phyloP scores from a whole-genome alignment of 192 early-diverging fungal genomes.

The Spizellomyces punctatus region DNA sequence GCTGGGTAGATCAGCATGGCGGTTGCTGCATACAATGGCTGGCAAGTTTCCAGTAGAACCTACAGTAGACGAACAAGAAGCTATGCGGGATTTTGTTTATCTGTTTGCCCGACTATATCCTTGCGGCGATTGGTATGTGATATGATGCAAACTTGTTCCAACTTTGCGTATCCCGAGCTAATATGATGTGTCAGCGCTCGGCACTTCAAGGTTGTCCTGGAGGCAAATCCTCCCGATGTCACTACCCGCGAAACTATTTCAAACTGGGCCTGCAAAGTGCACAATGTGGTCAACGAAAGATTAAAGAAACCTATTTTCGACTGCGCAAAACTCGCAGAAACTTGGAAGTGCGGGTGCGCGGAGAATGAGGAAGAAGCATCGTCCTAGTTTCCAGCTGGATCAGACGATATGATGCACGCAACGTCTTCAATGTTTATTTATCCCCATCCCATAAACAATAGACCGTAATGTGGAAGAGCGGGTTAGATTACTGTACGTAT shows the following conservation, averaged over 20 bases:
- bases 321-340: conserved; percentile 72
- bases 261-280: conserved; percentile 86
- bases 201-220: conserved; percentile 81
- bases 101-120: conserved; percentile 88
- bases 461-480: too few relatives aligned
- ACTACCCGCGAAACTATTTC: conserved; percentile 68
- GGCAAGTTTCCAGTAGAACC: conserved; percentile 84
- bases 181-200: conserved; percentile 62
- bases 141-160: not conserved
- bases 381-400: too few relatives aligned
- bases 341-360: conserved; percentile 86
- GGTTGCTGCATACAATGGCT: conserved; percentile 91
- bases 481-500: too few relatives aligned
- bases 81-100: conserved; percentile 78
- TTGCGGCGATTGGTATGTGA: conserved; percentile 87
- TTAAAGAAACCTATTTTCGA: conserved; percentile 81
- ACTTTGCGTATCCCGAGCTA: not conserved
- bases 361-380: conserved; percentile 21
- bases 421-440: too few relatives aligned
- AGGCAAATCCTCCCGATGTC: conserved; percentile 79
- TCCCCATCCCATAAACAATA: too few relatives aligned
- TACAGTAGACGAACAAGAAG: conserved; percentile 69
- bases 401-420: too few relatives aligned
- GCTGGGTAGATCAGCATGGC: conserved; percentile 88
- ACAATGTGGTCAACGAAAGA: conserved; percentile 91